A percentile compares a stretch with the other conserved stretches of the same genome.
These are phyloP conservation scores for Trichosporon sp. DNA, from an alignment of 1,284 basidiomycete species.

Conservation along the genomic window DNA sequence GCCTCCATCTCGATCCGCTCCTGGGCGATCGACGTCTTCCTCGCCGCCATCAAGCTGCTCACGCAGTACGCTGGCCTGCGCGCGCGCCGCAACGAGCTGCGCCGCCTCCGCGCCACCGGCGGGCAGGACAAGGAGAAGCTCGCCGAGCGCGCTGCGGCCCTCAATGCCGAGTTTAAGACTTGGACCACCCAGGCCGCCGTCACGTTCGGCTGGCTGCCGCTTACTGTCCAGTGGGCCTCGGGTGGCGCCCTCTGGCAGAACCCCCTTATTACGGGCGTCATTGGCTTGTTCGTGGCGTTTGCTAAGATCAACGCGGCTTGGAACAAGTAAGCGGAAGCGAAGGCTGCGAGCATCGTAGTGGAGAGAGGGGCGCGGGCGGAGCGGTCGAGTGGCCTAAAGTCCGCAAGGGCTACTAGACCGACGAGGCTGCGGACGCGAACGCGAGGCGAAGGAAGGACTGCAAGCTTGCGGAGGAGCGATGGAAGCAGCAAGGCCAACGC, in stretches of 20 bases:
- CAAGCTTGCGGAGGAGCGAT: too few species aligned
- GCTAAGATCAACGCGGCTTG: conserved; percentile 16
- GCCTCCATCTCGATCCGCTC: conserved; percentile 20
- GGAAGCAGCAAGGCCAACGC: too few species aligned
- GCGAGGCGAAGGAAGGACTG: too few species aligned
- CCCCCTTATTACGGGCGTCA: conserved; percentile 31
- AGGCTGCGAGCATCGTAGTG: neutral
- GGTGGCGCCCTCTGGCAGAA: conserved; percentile 40
- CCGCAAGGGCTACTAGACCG: too few species aligned
- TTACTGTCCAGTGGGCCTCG: conserved; percentile 46
- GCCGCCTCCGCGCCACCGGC: conserved; percentile 20
- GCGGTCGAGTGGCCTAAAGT: too few species aligned
- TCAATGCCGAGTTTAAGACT: conserved; percentile 29
- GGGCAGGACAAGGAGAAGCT: conserved; percentile 17
- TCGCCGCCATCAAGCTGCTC: conserved; percentile 33
- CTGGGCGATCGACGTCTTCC: conserved; percentile 44
- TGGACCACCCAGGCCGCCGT: conserved; percentile 32
- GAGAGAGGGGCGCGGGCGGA: too few species aligned
- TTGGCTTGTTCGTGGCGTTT: conserved; percentile 23
- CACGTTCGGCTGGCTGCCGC: conserved; percentile 41
- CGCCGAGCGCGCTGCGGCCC: conserved; percentile 8
- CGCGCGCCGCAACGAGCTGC: conserved; percentile 17
- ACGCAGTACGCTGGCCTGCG: conserved; percentile 14
- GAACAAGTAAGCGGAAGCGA: neutral
- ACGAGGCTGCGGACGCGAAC: too few species aligned